Evolutionary conservation across 768 basidiomycete species (phyloP).

Genomic region (Pleurotus ostreatus): DNA sequence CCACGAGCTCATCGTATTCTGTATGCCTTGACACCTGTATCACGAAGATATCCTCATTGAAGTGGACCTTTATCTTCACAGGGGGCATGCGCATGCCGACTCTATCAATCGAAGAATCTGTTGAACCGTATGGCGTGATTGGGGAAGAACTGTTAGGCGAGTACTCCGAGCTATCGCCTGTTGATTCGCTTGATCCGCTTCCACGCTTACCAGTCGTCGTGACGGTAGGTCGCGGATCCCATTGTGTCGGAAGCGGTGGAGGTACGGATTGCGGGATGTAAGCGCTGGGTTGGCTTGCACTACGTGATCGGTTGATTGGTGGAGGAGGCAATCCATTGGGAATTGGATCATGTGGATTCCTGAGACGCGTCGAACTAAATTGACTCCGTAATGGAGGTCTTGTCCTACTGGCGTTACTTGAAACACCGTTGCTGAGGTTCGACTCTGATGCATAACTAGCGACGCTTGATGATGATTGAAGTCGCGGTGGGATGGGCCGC

Average conservation of each 20-base stretch:
- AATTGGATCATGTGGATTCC: conserved; percentile 38
- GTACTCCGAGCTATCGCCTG: conserved; percentile 77
- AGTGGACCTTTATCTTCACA: conserved; percentile 93
- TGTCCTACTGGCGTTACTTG: conserved; percentile 7
- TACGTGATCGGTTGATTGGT: conserved; percentile 57
- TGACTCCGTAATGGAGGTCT: conserved; percentile 58
- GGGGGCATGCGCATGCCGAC: conserved; percentile 49
- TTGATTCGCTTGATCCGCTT: conserved; percentile 82
- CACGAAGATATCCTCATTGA: conserved; percentile 92
- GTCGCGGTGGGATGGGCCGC: conserved; percentile 43
- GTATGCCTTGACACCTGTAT: conserved; percentile 82
- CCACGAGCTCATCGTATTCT: conserved; percentile 79
- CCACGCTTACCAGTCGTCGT: conserved; percentile 60
- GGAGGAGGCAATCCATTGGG: conserved; percentile 21
- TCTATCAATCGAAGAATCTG: conserved; percentile 71
- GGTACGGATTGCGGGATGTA: conserved; percentile 55
- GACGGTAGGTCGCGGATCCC: conserved; percentile 42
- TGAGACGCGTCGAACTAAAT: conserved; percentile 63
- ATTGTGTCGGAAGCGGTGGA: conserved; percentile 42
- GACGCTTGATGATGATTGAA: conserved; percentile 41
- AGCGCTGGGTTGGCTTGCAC: conserved; percentile 74
- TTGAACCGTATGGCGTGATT: conserved; percentile 87
- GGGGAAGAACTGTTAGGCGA: conserved; percentile 86
- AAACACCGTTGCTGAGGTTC: conserved; percentile 29
- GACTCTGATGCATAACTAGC: conserved; percentile 43